Percentiles rank a stretch among this genome's conserved stretches.
These are phyloP conservation scores for Wilhelminamyces savonicus DNA, from an alignment of 805 yeast genomes.

Conservation along the genomic window DNA sequence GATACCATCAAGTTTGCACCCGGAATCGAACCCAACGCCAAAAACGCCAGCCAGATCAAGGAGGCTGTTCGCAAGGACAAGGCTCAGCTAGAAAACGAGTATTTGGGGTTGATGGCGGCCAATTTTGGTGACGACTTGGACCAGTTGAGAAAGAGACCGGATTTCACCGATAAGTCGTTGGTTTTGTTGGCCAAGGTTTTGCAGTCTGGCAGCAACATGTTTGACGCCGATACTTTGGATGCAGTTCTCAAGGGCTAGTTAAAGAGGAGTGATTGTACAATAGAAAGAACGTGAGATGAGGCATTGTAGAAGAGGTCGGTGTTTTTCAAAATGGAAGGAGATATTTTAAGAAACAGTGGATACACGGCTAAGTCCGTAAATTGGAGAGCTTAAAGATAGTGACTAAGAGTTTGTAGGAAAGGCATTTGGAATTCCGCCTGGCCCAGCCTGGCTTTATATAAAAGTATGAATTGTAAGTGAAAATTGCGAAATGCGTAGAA, in stretches of 20 bases:
- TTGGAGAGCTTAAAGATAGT: too few relatives aligned
- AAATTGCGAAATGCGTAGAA: too few relatives aligned
- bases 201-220: constrained; percentile 53
- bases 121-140: constrained; percentile 59
- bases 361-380: too few relatives aligned
- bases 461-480: too few relatives aligned
- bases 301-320: too few relatives aligned
- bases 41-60: constrained; percentile 10
- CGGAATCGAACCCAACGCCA: constrained; percentile 5
- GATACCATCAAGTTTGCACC: constrained; percentile 17
- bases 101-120: constrained; percentile 48
- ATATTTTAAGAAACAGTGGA: too few relatives aligned
- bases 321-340: too few relatives aligned
- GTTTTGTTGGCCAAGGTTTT: constrained; percentile 50
- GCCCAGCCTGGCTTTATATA: too few relatives aligned
- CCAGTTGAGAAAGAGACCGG: constrained; percentile 54
- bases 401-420: too few relatives aligned
- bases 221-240: constrained; percentile 45
- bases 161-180: constrained; percentile 52
- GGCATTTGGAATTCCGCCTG: too few relatives aligned
- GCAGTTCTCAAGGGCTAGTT: too few relatives aligned
- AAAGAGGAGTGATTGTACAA: constrained; percentile 1
- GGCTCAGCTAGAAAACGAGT: constrained; percentile 42
- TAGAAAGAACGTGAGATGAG: too few relatives aligned
- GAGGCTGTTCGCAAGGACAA: constrained; percentile 20